Evolutionary conservation across 345 rosid genomes (phyloP), one percentile per base, ranked within the genome.

Genomic region (Citrus trifoliata): DNA sequence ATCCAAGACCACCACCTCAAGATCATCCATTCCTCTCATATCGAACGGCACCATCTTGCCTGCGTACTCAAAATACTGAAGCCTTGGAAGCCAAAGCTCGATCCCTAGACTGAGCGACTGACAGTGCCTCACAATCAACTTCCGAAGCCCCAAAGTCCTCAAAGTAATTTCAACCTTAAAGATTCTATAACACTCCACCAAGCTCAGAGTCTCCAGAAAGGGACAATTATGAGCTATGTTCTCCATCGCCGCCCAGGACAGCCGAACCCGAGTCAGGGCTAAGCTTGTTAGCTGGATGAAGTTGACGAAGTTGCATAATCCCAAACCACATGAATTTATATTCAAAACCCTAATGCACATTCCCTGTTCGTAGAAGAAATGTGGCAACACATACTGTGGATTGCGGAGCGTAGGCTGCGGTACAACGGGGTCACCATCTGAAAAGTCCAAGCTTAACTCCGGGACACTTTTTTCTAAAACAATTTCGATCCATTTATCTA

Each of bases 401-500:
- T 28, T 71, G 40, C 9, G 60, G 40, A 28, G 16, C 62, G 55
- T 16, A 16, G 61, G 74, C 62, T 71, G 61, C 42, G 61, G 61
- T 19, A 28, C 74, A 3, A 71, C 10, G 10, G 74, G 40, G 25
- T 71, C 74, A 8, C 61, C 61, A 51, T 71, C 74, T 71, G 62
- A 71, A 30, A 71, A 71, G 7, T 71, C 74, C 30, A 71, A 7
- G 19, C 40, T 51, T 21, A 71, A 51, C 21, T 71, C 61, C 61
- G 30, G 1, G 25, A 51, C 61, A 6, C 22, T 18, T 51, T 71
- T 48, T 27, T 59, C 9, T 7, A 71, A 30, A 16, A 60, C 61
- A 19, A 71, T 38, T 48, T 71, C 30, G 25, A 71, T 28, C 74
- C 74, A 71, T 10, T 51, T 71, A 71, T 71, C 61, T 12, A 71